Base-by-base conservation (phyloP, 768 basidiomycete genomes). In the Russula griseocarnosa region DNA sequence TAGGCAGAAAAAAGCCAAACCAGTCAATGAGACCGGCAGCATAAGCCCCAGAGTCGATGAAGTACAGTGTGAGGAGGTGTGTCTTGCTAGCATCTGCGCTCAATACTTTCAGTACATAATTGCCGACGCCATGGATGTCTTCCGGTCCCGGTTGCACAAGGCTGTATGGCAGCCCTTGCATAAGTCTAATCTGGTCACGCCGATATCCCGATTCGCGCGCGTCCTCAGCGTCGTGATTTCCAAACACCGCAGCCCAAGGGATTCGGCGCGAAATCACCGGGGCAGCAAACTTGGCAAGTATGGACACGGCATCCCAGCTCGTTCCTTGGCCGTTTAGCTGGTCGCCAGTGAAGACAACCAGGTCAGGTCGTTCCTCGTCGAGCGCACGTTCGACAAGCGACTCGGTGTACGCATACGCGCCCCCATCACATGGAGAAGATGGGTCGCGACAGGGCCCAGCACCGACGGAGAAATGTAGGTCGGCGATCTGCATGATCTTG, bases 321-420 rank as follows among this genome's bases (percentile, higher is more conserved):
- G 91, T 90, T 14, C 83, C 82, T 74, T 98, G 94, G 0, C 94
- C 95, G 68, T 96, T 97, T 28, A 97, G 81, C 74, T 95, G 93
- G 74, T 98, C 96, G 0, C 96, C 96, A 0, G 83, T 86, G 70
- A 98, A 94, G 9, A 99, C 87, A 54, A 98, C 88, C 13, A 99
- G 74, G 72, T 95, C 92, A 0, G 96, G 96, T 69, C 89, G 86
- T 75, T 96, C 93, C 16, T 77, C 73, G 56, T 92, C 90, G 26
- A 99, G 81, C 24, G 85, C 81, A 44, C 76, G 81, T 8, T 79
- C 83, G 47, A 99, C 76, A 55, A 98, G 83, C 3, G 84, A 79
- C n/a, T 79, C 80, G 0, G 94, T 94, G 66, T 90, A 80, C 66
- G 86, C 85, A 72, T 98, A 96, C 3, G 93, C 90, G 44, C 79